These are phyloP conservation scores for Plantago major DNA, from an alignment of 257 asterid species.

Conservation along the genomic window DNA sequence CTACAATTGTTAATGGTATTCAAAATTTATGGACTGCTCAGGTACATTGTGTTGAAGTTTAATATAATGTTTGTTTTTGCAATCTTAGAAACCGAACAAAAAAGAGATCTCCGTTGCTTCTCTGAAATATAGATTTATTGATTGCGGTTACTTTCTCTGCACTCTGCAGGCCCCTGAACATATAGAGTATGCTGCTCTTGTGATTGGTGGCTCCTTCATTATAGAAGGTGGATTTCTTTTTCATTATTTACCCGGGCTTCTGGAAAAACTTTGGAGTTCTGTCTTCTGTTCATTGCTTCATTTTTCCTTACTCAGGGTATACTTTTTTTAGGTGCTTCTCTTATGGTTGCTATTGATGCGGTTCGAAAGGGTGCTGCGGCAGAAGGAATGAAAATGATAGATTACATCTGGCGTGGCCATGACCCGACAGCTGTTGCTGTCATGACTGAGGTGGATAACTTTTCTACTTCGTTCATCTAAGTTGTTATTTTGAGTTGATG, in stretches of 20 bases:
- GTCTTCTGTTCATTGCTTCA: conserved; percentile 2
- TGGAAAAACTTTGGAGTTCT: conserved; percentile 3
- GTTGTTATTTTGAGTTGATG: conserved; percentile 5
- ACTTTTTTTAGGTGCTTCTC: conserved; percentile 73
- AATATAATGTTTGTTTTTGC: conserved; percentile 15
- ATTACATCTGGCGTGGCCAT: conserved; percentile 96
- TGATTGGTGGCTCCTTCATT: conserved; percentile 91
- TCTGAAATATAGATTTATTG: conserved; percentile 20
- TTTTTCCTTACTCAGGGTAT: conserved; percentile 9
- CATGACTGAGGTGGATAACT: conserved; percentile 86
- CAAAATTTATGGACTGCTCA: conserved; percentile 86
- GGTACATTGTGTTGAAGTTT: conserved; percentile 40
- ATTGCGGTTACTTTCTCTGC: conserved; percentile 25
- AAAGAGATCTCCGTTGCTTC: conserved; percentile 12
- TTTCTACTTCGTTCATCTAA: conserved; percentile 17
- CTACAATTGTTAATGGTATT: conserved; percentile 88
- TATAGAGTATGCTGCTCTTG: conserved; percentile 90
- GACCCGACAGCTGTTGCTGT: conserved; percentile 98
- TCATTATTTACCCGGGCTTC: conserved; percentile 9
- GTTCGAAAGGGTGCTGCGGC: conserved; percentile 96
- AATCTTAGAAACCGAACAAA: conserved; percentile 15
- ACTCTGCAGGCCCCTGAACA: conserved; percentile 80
- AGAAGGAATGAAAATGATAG: conserved; percentile 93
- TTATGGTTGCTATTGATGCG: conserved; percentile 83
- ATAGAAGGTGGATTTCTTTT: conserved; percentile 59